Evolutionary conservation across 1,139 yeast genomes (phyloP), one percentile per base, ranked within the genome.

Genomic region (Sugiyamaella castrensis): DNA sequence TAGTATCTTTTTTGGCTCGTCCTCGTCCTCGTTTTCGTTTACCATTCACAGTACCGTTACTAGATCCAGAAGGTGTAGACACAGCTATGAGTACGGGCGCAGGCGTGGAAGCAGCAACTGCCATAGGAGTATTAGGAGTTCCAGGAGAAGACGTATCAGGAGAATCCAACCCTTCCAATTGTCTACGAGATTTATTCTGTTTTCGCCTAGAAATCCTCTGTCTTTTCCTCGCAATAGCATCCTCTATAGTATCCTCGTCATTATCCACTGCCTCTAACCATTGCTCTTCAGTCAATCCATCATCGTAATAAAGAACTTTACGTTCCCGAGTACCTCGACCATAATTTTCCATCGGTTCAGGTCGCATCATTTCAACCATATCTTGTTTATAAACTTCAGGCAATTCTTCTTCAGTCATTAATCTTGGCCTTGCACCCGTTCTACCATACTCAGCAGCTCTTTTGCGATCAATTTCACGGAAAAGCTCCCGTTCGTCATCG

Each of bases 251-350:
- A 43, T 73, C 76, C 16, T 83, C 86, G 50, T 86, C 95, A 46
- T 77, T 75, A 57, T 82, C 87, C 61, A 82, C 79, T 11, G 86
- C 87, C 53, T 79, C 78, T 29, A 80, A 67, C 96, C 97, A 92
- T 69, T 92, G 97, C 59, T 89, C 98, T 66, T 92, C 98, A 3
- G 96, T 87, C 55, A 91, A 73, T 4, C 95, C 96, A 64, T 92
- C 98, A 62, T 91, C 98, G 65, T 91, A 91, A 57, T 79, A 82
- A 37, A 86, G 84, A 48, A 74, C 73, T 69, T 87, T 87, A 63
- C 92, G 84, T 57, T 85, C 94, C 68, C 98, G 82, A 59, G 87
- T 82, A 47, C 87, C 82, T 55, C 89, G 79, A 12, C 79, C 73
- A 42, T 81, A 82, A 53, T 79, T 84, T 40, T 61, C 63, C 59